Base-by-base conservation (phyloP, 768 basidiomycete genomes). In the Lyophyllum semitale region DNA sequence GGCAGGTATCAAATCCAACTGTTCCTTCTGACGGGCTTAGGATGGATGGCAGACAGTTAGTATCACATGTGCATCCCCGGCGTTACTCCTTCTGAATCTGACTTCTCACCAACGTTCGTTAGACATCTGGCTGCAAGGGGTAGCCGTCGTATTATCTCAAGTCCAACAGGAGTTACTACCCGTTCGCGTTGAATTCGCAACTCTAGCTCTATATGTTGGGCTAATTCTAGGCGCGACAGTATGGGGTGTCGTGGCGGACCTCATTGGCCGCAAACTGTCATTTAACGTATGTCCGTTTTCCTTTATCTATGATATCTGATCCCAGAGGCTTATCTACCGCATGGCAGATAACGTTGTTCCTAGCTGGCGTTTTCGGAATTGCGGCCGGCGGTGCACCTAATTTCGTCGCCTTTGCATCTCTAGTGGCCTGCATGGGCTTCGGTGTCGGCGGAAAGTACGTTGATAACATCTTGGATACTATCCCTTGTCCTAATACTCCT, bases 361-460 rank as follows among this genome's bases (percentile, higher is more conserved):
- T 73, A 13, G 70, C 69, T 32, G 80, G 77, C 20, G 61, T 82
- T 2, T 84, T 84, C 61, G 83, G 82, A 8, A 74, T 79, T 47
- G 74, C 80, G 3, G 73, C 79, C 7, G 81, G 77, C 33, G 79
- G 72, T 15, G 73, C 77, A 15, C 66, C 74, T 3, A 77, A 74
- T 58, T 82, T 82, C 56, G 69, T 73, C 30, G 62, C 76, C 1
- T 78, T 82, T 59, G 77, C 73, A 23, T 71, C 78, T 20, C 63
- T 82, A 48, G 66, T 75, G 17, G 78, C 77, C 11, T 80, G 76
- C 57, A 63, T 79, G 58, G 80, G 78, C 23, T 78, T 82, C 50
- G 80, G 80, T 25, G 63, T 81, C 9, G 79, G 81, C 48, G 81
- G 83, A 63, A 78, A 83, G 77, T 74, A 63, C 54, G 82, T 55